phyloP scores from a whole-genome alignment of 75 land plant genomes.

The Pinus tabuliformis region DNA sequence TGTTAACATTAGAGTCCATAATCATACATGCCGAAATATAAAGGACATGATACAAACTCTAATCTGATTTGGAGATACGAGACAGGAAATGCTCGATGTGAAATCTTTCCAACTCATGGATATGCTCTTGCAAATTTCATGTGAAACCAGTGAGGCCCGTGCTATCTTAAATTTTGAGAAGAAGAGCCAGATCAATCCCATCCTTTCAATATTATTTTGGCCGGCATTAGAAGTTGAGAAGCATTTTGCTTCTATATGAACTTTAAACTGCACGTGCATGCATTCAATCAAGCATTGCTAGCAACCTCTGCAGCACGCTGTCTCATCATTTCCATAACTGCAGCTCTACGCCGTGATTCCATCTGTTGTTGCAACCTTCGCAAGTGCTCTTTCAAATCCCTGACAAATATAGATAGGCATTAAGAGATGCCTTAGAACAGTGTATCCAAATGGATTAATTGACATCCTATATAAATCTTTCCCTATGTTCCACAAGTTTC shows the following conservation, averaged over 20 bases:
- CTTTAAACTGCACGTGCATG: background rate
- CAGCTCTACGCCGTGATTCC: conserved; percentile 87
- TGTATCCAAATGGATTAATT: background rate
- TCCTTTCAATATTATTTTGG: background rate
- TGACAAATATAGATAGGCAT: conserved; percentile 12
- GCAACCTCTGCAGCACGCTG: conserved; percentile 91
- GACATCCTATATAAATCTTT: no score
- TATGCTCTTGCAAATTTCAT: conserved; percentile 1
- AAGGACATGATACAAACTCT: conserved; percentile 4
- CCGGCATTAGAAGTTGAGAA: background rate
- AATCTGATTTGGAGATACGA: conserved; percentile 5
- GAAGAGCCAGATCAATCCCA: background rate
- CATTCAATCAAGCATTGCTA: conserved; percentile 26
- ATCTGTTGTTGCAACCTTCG: conserved; percentile 83
- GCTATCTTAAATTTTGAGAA: background rate
- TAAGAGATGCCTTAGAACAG: background rate
- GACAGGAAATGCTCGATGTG: background rate
- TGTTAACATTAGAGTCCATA: conserved; percentile 9
- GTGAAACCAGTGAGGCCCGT: conserved; percentile 4
- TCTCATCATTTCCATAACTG: conserved; percentile 96
- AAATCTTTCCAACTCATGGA: background rate
- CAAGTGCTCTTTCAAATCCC: conserved; percentile 86
- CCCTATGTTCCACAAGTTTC: background rate
- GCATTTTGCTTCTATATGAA: background rate
- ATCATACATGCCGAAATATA: conserved; percentile 7